Evolutionary conservation across 116 monocot species (phyloP), one percentile per base, ranked within the genome.

Genomic region (Trichopus zeylanicus): DNA sequence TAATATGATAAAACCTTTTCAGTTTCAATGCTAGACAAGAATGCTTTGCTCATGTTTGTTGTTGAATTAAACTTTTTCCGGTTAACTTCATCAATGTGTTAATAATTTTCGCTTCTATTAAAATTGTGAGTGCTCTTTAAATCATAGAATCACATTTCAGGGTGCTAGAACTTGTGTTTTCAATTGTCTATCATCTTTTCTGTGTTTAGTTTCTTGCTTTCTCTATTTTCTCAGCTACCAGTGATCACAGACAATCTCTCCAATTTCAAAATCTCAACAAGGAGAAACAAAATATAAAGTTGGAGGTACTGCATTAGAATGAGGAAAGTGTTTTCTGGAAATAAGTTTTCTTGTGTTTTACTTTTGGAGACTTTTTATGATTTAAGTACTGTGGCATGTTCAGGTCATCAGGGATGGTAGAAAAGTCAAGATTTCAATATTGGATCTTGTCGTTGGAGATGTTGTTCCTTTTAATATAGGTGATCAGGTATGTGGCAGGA

Each of bases 391-490:
- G 22, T 4, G 5, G 18, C 15, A 29, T 70, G 33, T 48, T 29
- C 63, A 99, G 99, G 92, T 88, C 48, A 72, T 83, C 67, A 77
- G 99, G 82, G 81, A 78, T 67, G 99, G 99, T 65, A 83, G 88
- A 85, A 99, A 88, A 70, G 58, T 67, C 42, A 68, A 83, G 31
- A 59, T 85, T 65, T 92, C 99, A 58, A 99, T 99, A 78, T 99
- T 83, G 78, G 88, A 99, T 64, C 65, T 99, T 68, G 86, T 99
- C 6, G 83, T 99, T 74, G 99, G 99, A 73, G 92, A 99, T 72
- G 13, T 99, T 56, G 73, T 99, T 69, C 92, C 99, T 33, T 86
- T 99, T 4, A 91, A 99, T 70, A 99, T 99, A 66, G 99, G 99
- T 55, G 92, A 99, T 71, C 99, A 99, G 81, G 99, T 92, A 73